Base-by-base conservation (phyloP, 2,329 filamentous ascomycete species). In the Cyphellophora attinorum region DNA sequence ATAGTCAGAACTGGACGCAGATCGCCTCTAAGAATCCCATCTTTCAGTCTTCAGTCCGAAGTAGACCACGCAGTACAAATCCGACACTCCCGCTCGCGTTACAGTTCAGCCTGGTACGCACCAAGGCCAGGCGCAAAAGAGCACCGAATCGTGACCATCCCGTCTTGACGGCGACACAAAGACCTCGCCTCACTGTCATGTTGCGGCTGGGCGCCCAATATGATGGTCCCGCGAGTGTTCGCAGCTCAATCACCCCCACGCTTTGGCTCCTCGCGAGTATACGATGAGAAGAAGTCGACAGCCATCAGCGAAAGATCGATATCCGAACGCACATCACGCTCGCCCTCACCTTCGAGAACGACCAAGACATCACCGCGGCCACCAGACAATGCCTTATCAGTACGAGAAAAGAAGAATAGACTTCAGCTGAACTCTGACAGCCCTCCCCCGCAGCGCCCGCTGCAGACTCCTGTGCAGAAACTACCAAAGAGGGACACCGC, bases 201-300 rank as follows among this genome's bases (percentile, higher is more conserved):
- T 25, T 8, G 8, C n/a, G 21, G 8, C 8, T 25, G 21, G n/a
- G n/a, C n/a, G n/a, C 19, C 17, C 34, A 40, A 33, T 34, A 62
- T 61, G 58, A 62, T 62, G 58, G 57, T 61, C 31, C 59, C 59
- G 25, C 51, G 57, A 44, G 52, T 57, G 32, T 62, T 60, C 39
- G 44, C 55, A 12, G 59, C 58, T 29, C 55, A 44, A 27, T 58
- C 59, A 8, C 44, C 53, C 19, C 44, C 52, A 19, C 36, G 48
- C 10, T 47, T 48, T 28, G 54, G 50, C 33, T 8, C 35, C 32
- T 11, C 16, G 36, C 18, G 27, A 40, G 15, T 41, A 39, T 23
- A 36, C 29, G 11, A 35, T 43, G n/a, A n/a, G 35, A 40, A 40
- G 30, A 40, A 45, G 21, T 27, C 21, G 21, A 21, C 21, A 11